These are phyloP conservation scores for Clathrospora elynae DNA, from an alignment of 2,329 filamentous ascomycete species.

Conservation along the genomic window DNA sequence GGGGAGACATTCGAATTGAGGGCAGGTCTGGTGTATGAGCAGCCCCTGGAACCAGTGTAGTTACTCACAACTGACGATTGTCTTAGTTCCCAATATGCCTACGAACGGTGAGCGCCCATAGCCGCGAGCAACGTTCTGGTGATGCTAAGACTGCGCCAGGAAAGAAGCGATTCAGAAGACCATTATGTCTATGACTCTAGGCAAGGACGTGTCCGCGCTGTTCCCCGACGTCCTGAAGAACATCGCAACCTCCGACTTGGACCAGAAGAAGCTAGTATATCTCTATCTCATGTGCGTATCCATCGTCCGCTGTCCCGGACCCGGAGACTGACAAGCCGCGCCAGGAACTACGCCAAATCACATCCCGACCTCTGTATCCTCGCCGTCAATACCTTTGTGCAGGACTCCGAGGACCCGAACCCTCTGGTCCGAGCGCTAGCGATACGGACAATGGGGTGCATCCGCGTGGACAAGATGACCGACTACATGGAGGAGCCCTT, in stretches of 20 bases:
- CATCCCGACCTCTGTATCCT: conserved; percentile 98
- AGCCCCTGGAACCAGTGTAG: conserved; percentile 8
- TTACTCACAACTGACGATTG: conserved; percentile 44
- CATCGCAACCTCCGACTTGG: conserved; percentile 90
- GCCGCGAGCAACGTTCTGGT: not conserved
- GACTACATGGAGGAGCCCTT: conserved; percentile 99
- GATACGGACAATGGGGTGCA: conserved; percentile 98
- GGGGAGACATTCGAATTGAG: conserved; percentile 98
- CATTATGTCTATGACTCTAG: conserved; percentile 99
- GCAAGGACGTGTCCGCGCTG: conserved; percentile 95
- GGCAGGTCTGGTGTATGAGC: conserved; percentile 75
- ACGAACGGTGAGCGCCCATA: conserved; percentile 68
- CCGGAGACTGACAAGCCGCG: conserved; percentile 12
- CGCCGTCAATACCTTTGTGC: conserved; percentile 98
- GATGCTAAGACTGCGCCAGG: conserved; percentile 54
- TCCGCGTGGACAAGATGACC: conserved; percentile 98
- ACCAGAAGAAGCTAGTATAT: conserved; percentile 99
- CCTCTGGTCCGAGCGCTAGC: conserved; percentile 92
- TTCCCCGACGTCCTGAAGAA: conserved; percentile 99
- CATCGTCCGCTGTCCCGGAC: not conserved
- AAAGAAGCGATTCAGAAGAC: conserved; percentile 99
- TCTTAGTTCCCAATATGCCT: conserved; percentile 90
- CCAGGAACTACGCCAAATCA: conserved; percentile 98
- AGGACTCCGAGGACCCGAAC: conserved; percentile 98
- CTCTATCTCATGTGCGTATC: conserved; percentile 83